Evolutionary conservation across 495 filamentous ascomycete species (phyloP).

Genomic region (Daldinia vernicosa): DNA sequence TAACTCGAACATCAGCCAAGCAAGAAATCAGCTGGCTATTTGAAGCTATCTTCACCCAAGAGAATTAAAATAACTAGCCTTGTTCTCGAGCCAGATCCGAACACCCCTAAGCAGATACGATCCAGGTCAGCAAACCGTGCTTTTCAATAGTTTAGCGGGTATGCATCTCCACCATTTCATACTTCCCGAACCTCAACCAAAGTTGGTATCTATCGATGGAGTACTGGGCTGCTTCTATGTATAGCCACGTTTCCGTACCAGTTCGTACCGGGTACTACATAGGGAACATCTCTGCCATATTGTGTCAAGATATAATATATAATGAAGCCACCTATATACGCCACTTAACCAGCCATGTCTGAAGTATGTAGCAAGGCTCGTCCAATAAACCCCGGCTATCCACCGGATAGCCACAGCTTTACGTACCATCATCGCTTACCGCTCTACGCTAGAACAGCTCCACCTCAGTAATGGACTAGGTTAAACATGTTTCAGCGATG

Average conservation of each 20-base stretch:
- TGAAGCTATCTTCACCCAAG: background rate
- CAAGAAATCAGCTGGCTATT: background rate
- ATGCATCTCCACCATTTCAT: too few species aligned
- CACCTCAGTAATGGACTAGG: background rate
- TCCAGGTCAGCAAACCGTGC: background rate
- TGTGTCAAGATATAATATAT: background rate
- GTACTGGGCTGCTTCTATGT: too few species aligned
- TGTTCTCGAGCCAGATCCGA: background rate
- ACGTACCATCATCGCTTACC: background rate
- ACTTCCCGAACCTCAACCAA: too few species aligned
- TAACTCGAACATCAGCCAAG: background rate
- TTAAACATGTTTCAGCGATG: background rate
- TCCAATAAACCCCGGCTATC: background rate
- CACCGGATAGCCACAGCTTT: background rate
- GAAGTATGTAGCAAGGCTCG: background rate
- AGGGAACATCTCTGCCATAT: background rate
- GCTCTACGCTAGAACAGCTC: background rate
- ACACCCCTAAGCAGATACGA: background rate
- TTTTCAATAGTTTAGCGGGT: background rate
- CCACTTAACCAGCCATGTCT: background rate
- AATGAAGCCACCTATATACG: background rate
- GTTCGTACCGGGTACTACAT: background rate
- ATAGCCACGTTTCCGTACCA: background rate
- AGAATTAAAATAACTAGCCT: background rate
- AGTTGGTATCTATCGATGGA: too few species aligned